Base-by-base conservation (phyloP, 2,329 filamentous ascomycete genomes). In the Zasmidium citrigriseum region DNA sequence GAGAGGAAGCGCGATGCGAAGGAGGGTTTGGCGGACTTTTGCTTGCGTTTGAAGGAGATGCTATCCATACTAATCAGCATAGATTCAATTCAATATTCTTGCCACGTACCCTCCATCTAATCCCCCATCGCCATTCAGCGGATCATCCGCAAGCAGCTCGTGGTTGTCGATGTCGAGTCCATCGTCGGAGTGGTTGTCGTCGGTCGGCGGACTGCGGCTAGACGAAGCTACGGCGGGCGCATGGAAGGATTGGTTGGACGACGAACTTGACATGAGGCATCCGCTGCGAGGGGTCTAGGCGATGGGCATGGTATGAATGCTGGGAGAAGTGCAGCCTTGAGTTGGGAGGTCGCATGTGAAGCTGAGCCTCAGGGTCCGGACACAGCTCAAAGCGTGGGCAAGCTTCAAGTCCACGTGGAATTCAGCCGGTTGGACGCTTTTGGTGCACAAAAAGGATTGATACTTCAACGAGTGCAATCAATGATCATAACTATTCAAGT, bases 1-100 rank as follows among this genome's bases (percentile, higher is more conserved):
- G 76, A 71, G 61, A 82, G 71, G 68, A 81, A 79, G 56, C 76
- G 74, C 57, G 81, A 70, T 49, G 74, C 72, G 64, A 80, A 74
- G 24, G 75, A 72, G 2, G 73, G 54, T 24, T 64, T 61, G 14
- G 49, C 24, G 77, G 70, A 65, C 60, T 81, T 88, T 65, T 85
- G 82, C 63, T 85, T 88, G 69, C 89, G 86, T 78, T 90, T 91
- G 77, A 91, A 91, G 29, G 88, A 89, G 54, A 89, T 75, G 24
- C 77, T 80, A 46, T 46, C n/a, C n/a, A n/a, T n/a, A n/a, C n/a
- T n/a, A n/a, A n/a, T n/a, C n/a, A n/a, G n/a, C n/a, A n/a, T n/a
- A n/a, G n/a, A n/a, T n/a, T n/a, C n/a, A n/a, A n/a, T n/a, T n/a
- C n/a, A n/a, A n/a, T 21, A n/a, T 34, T 41, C 24, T 14, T 16